Percentiles rank a stretch among this genome's conserved stretches.
Conservation (phyloP, 345 rosid genomes). For the Heritiera fomes region DNA sequence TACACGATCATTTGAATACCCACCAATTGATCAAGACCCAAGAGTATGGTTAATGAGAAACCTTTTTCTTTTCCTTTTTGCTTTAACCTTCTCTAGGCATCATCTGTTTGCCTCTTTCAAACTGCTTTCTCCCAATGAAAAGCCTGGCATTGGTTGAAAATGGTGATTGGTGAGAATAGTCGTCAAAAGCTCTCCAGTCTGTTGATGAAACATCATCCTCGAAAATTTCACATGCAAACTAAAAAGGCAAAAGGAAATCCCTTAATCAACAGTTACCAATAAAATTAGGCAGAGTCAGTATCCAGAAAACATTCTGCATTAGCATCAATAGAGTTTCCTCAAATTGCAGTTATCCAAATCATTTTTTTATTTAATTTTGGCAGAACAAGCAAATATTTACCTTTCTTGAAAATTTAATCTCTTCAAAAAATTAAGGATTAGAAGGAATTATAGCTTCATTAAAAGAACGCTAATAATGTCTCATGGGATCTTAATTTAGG, state of each 20-base stretch:
- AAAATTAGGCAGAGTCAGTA: not conserved
- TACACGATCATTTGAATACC: not conserved
- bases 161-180: too few species aligned
- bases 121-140: not conserved
- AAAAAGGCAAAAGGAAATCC: not conserved
- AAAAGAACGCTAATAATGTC: not conserved
- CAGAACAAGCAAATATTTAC: too few species aligned
- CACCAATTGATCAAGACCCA: not conserved
- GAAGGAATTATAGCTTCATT: not conserved
- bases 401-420: too few species aligned
- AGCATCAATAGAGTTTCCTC: not conserved
- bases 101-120: not conserved
- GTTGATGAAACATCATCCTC: not conserved
- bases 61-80: not conserved
- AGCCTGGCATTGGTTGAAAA: not conserved
- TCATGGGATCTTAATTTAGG: conserved; percentile 23
- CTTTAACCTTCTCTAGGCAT: not conserved
- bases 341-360: not conserved
- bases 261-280: not conserved
- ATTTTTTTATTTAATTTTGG: not conserved
- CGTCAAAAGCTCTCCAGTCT: not conserved
- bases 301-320: not conserved
- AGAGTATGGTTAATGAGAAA: not conserved
- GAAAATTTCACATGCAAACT: not conserved
- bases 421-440: too few species aligned